Base-by-base conservation (phyloP, 31 red algal species). In the Odonthalia washingtoniensis region DNA sequence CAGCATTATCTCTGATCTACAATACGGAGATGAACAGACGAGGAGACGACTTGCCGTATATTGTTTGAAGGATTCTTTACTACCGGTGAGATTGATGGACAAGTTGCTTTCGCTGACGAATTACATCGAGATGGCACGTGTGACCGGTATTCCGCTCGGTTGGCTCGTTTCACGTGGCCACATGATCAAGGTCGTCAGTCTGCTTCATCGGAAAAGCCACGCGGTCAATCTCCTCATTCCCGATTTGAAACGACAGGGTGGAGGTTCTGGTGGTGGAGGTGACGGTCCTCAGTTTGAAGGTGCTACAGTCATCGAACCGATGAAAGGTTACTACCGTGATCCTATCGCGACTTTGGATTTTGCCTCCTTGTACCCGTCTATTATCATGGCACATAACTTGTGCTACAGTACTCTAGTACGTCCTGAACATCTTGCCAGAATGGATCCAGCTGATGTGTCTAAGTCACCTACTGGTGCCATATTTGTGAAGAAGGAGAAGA, bases 261-360 rank as follows among this genome's bases (percentile, higher is more conserved):
- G 36, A 1, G 77, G 70, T 42, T 70, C 63, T 26, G 69, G 49
- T 28, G 87, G 82, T 46, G 90, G 70, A 49, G 91, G 52, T 5
- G 77, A 81, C 69, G 96, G 92, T 0, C 92, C 92, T 39, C 92
- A 93, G 65, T 99, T 92, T 83, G 90, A 93, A 70, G 98, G 98
- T 42, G 98, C 98, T 37, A 99, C 98, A n/a, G 98, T 99, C 28
- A 97, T 99, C 63, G 89, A 97, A 62, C 98, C 98, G 5, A 86
- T 93, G 33, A 93, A 90, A 63, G 90, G 93, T 28, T 99, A 89
- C 69, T 99, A 99, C 37, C 88, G 45, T 3, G 94, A 90, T 74
- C 98, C 98, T 27, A 99, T 99, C 33, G 98, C 98, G 2, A 99
- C 98, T 35, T 83, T 99, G 30, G 98, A 99, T 94, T 99, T 99